phyloP scores from a whole-genome alignment of 1,284 basidiomycete species.

The Schizopora paradoxa region DNA sequence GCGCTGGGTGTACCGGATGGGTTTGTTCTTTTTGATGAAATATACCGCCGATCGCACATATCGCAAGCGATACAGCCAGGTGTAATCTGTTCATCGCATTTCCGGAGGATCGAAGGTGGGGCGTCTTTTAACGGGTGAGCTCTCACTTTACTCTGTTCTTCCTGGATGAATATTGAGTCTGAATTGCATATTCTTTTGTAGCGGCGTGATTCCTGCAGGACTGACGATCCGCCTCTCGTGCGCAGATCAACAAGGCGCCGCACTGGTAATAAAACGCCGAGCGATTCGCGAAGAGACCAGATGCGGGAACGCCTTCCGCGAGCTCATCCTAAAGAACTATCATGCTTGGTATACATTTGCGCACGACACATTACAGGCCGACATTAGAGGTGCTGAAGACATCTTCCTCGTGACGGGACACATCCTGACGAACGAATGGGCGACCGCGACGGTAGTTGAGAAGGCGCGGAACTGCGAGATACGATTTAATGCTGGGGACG shows the following conservation, averaged over 20 bases:
- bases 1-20: neutral
- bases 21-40: slow-evolving; percentile 1
- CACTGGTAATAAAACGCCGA: neutral
- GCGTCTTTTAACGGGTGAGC: neutral
- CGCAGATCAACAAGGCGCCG: neutral
- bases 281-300: neutral
- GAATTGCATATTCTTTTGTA: too few species aligned
- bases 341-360: neutral
- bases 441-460: slow-evolving; percentile 1
- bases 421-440: slow-evolving; percentile 6
- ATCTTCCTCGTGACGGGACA: slow-evolving; percentile 4
- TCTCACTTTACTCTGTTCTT: neutral
- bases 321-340: slow-evolving; percentile 2
- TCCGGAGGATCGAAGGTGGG: neutral
- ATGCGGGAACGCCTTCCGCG: neutral
- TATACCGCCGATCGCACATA: neutral
- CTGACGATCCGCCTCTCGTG: neutral
- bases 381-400: neutral
- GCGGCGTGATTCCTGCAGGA: neutral
- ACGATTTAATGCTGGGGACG: neutral
- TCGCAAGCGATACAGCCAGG: neutral
- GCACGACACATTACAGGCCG: neutral
- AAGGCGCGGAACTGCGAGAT: neutral
- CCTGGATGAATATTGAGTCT: too few species aligned
- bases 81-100: neutral